Evolutionary conservation across 2,329 filamentous ascomycete species (phyloP).

Genomic region (Stenocarpella maydis): DNA sequence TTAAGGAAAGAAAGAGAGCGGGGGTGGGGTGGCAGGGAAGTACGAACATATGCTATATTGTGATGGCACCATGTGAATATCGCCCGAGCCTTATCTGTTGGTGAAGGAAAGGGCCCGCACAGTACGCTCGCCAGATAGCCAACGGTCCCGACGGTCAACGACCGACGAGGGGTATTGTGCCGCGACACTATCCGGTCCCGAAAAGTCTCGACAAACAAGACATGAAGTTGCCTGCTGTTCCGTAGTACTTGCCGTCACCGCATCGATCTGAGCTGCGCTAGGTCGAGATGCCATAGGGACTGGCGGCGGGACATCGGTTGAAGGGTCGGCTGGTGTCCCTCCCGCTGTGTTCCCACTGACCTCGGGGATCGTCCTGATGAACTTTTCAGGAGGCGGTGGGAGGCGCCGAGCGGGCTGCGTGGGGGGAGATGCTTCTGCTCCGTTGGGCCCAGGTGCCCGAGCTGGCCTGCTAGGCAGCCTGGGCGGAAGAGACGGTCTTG

Average conservation of each 20-base stretch:
- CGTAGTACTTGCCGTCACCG: slow-evolving; percentile 47
- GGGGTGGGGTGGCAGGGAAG: not conserved
- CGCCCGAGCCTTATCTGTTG: slow-evolving; percentile 88
- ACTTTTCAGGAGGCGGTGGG: slow-evolving; percentile 48
- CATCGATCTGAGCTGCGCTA: slow-evolving; percentile 59
- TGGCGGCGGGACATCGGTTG: slow-evolving; percentile 56
- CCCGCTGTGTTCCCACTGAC: slow-evolving; percentile 40
- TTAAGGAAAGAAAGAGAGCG: not conserved
- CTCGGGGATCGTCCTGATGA: slow-evolving; percentile 43
- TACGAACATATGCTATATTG: slow-evolving; percentile 79
- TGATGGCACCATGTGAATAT: slow-evolving; percentile 97
- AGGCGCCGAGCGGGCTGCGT: slow-evolving; percentile 48
- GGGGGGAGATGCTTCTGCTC: slow-evolving; percentile 62
- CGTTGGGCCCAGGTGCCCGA: slow-evolving; percentile 44
- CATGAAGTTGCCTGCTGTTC: slow-evolving; percentile 56
- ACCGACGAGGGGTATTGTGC: slow-evolving; percentile 76
- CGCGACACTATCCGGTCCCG: slow-evolving; percentile 79
- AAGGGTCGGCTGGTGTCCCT: slow-evolving; percentile 33
- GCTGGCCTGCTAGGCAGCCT: slow-evolving; percentile 59
- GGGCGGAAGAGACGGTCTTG: slow-evolving; percentile 56
- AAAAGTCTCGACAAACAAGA: slow-evolving; percentile 88
- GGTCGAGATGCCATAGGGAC: slow-evolving; percentile 62
- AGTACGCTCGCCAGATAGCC: slow-evolving; percentile 80
- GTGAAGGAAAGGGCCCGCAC: slow-evolving; percentile 79
- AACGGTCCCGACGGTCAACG: slow-evolving; percentile 72